phyloP scores from a whole-genome alignment of 2,329 filamentous ascomycete genomes.

The Xylaria arbuscula region DNA sequence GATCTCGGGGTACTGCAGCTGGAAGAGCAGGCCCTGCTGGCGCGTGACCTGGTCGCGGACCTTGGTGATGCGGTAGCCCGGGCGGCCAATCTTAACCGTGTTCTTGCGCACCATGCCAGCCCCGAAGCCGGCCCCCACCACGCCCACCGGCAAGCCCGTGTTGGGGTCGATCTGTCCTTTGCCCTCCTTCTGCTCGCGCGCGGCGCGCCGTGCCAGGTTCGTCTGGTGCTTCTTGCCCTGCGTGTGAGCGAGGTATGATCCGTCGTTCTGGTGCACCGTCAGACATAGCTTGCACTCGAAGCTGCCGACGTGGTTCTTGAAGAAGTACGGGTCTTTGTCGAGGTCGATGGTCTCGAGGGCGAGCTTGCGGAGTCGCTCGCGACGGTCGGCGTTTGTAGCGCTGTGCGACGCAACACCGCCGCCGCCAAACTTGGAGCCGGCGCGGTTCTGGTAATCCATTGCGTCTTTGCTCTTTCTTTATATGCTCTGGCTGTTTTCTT shows the following conservation, averaged over 20 bases:
- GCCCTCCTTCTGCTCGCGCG: slow-evolving; percentile 93
- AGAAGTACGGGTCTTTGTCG: slow-evolving; percentile 99
- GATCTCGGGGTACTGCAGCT: slow-evolving; percentile 95
- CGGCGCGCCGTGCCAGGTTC: slow-evolving; percentile 93
- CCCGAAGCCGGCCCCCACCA: slow-evolving; percentile 75
- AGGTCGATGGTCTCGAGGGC: slow-evolving; percentile 99
- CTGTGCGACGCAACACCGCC: slow-evolving; percentile 94
- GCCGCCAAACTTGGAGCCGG: slow-evolving; percentile 96
- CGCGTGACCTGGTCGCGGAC: slow-evolving; percentile 87
- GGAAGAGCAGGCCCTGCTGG: slow-evolving; percentile 93
- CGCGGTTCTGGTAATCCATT: slow-evolving; percentile 88
- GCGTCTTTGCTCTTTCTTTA: slow-evolving; percentile 1
- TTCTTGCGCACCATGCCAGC: slow-evolving; percentile 78
- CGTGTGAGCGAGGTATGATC: slow-evolving; percentile 97
- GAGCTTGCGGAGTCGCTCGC: slow-evolving; percentile 96
- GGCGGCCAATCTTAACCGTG: slow-evolving; percentile 92
- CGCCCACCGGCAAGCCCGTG: slow-evolving; percentile 77
- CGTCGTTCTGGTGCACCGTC: slow-evolving; percentile 98
- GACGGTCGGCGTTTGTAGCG: slow-evolving; percentile 94
- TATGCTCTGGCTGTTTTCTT: background rate
- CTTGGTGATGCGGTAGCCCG: slow-evolving; percentile 98
- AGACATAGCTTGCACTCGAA: slow-evolving; percentile 98
- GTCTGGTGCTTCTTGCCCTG: slow-evolving; percentile 99
- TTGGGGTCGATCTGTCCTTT: slow-evolving; percentile 75
- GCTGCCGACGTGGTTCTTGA: slow-evolving; percentile 98